A percentile compares a stretch with the other conserved stretches of the same genome.
phyloP scores from a whole-genome alignment of 345 rosid genomes.

The Eutrema japonicum region DNA sequence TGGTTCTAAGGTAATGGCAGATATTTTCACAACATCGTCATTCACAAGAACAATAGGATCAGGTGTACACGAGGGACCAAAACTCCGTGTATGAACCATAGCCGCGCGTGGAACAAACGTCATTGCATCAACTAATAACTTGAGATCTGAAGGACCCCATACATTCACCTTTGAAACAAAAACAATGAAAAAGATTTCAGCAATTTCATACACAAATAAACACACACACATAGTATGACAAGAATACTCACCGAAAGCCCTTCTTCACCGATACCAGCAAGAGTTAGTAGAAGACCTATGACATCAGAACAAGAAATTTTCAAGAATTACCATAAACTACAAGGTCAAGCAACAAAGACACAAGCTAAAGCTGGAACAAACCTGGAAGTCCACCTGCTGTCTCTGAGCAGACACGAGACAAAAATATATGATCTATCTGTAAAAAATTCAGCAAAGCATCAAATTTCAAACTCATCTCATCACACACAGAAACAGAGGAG shows the following conservation, averaged over 20 bases:
- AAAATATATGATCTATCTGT: slow-evolving; percentile 93
- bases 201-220: background rate
- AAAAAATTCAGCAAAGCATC: slow-evolving; percentile 34
- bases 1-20: slow-evolving; percentile 67
- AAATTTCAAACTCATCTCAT: slow-evolving; percentile 13
- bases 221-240: slow-evolving; percentile 5
- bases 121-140: slow-evolving; percentile 87
- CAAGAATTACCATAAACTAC: background rate
- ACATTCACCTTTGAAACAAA: slow-evolving; percentile 68
- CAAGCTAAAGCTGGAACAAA: slow-evolving; percentile 38
- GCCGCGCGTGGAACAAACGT: slow-evolving; percentile 93
- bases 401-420: slow-evolving; percentile 97
- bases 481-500: slow-evolving; percentile 23
- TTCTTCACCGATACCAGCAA: slow-evolving; percentile 94
- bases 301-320: slow-evolving; percentile 7
- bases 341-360: slow-evolving; percentile 8
- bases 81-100: slow-evolving; percentile 88
- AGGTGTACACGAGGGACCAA: slow-evolving; percentile 58
- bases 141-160: slow-evolving; percentile 98
- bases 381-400: slow-evolving; percentile 99
- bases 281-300: slow-evolving; percentile 80
- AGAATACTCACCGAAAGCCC: slow-evolving; percentile 79
- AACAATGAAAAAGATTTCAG: slow-evolving; percentile 17
- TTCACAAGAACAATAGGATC: slow-evolving; percentile 69
- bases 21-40: slow-evolving; percentile 85